These are phyloP conservation scores for Chytridiales sp. DNA, from an alignment of 371 early-diverging fungal species.

Conservation along the genomic window DNA sequence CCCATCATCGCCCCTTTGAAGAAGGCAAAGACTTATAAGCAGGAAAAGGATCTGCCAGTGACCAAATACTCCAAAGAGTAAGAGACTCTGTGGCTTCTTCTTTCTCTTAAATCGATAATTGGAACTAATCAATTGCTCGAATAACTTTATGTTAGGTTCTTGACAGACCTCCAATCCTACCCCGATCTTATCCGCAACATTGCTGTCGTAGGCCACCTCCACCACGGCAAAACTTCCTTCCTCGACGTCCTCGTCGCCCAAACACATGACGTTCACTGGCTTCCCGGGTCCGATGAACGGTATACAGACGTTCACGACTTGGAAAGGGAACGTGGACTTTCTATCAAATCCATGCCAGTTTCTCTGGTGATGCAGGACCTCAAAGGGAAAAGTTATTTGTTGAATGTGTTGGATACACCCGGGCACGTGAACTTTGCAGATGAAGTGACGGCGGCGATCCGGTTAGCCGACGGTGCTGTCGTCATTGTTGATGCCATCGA, in stretches of 20 bases:
- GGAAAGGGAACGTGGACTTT: slow-evolving; percentile 87
- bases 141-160: slow-evolving; percentile 54
- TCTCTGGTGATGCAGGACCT: slow-evolving; percentile 82
- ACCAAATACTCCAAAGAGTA: slow-evolving; percentile 88
- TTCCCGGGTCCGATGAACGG: slow-evolving; percentile 57
- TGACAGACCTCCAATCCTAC: slow-evolving; percentile 81
- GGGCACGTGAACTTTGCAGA: slow-evolving; percentile 93
- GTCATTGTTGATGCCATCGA: slow-evolving; percentile 95
- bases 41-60: slow-evolving; percentile 79
- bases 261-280: slow-evolving; percentile 66
- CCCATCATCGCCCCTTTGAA: slow-evolving; percentile 94
- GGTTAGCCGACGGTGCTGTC: slow-evolving; percentile 91
- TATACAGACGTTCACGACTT: slow-evolving; percentile 92
- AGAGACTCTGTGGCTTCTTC: slow-evolving; percentile 16
- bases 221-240: slow-evolving; percentile 95
- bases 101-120: slow-evolving; percentile 1
- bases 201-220: slow-evolving; percentile 91
- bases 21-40: slow-evolving; percentile 79
- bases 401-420: slow-evolving; percentile 94
- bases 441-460: slow-evolving; percentile 84
- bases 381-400: slow-evolving; percentile 82
- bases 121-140: not conserved
- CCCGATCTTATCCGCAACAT: slow-evolving; percentile 85
- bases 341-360: slow-evolving; percentile 93
- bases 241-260: slow-evolving; percentile 89